A percentile compares a stretch with the other conserved stretches of the same genome.
Conservation (phyloP, 2,329 filamentous ascomycete genomes). For the Hypoxylon sp. region DNA sequence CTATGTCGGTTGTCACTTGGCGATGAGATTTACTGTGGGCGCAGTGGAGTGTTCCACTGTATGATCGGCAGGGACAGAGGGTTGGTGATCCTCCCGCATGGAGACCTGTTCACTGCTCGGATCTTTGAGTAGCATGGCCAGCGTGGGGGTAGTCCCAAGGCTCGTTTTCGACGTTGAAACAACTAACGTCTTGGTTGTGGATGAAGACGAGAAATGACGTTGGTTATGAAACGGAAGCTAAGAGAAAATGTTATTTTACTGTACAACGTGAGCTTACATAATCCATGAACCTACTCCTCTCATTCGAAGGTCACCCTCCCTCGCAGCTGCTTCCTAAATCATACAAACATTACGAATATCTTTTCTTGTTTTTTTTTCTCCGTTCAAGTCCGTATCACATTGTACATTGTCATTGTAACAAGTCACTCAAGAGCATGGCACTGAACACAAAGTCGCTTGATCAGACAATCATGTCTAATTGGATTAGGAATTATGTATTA, state of each 20-base stretch:
- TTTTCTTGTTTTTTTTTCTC: background rate
- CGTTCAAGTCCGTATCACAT: constrained; percentile 10
- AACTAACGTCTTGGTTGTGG: constrained; percentile 31
- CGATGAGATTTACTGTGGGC: constrained; percentile 34
- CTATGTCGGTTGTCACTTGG: constrained; percentile 29
- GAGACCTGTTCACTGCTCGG: constrained; percentile 8
- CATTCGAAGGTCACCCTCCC: constrained; percentile 1
- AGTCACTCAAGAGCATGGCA: constrained; percentile 17
- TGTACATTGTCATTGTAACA: constrained; percentile 11
- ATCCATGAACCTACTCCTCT: constrained; percentile 7
- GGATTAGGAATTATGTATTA: constrained; percentile 44
- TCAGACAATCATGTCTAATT: constrained; percentile 44
- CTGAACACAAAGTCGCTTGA: constrained; percentile 35
- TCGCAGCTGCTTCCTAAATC: background rate
- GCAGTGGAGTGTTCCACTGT: constrained; percentile 25
- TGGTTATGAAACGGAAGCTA: constrained; percentile 27
- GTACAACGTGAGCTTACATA: constrained; percentile 16
- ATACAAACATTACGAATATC: constrained; percentile 4
- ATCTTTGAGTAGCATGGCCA: constrained; percentile 18
- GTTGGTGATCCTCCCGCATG: constrained; percentile 28
- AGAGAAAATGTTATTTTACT: constrained; percentile 19
- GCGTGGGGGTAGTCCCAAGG: constrained; percentile 22
- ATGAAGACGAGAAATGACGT: constrained; percentile 18
- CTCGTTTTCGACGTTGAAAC: constrained; percentile 39
- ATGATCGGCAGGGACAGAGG: constrained; percentile 41